Evolutionary conservation across 257 asterid genomes (phyloP), one percentile per base, ranked within the genome.

Genomic region (Salvia rosmarinus): DNA sequence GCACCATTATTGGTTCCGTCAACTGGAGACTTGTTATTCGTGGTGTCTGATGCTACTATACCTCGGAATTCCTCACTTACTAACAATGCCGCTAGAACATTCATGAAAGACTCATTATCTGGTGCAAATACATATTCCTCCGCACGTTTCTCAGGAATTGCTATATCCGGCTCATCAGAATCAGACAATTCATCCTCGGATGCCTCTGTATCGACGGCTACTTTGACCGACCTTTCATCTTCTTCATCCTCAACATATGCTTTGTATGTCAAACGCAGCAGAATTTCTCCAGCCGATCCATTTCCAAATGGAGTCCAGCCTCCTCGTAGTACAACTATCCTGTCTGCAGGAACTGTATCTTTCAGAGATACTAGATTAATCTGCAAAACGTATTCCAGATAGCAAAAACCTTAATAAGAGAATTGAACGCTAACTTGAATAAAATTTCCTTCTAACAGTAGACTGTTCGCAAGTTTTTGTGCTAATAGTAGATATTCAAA

Each of bases 171-270:
- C 59, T 77, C 88, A 44, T 88, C 96, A 56, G 89, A 85, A 70
- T 86, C 90, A 9, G 91, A 74, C 63, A 82, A 50, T 21, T 86
- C 95, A 74, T 85, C 92, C 79, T 87, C 90, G 0, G 88, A 85
- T 68, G 67, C 78, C 79, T 85, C 87, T 20, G 67, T 34, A 74
- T 77, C 81, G 17, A 52, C 39, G 20, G 62, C 50, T 35, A 49
- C 78, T 67, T 79, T 70, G 20, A 49, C 73, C 6, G 75, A 59
- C 74, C 50, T 84, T 77, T 95, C 98, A 80, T 95, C 99, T 82
- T 94, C 99, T 78, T 95, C 99, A 73, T 95, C 99, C 80, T 95
- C 99, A 23, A 95, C 98, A 49, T 95, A 95, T 34, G 95, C 99
- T 87, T 95, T 95, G 82, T 95, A 95, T 23, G 99, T 95, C 84